A percentile compares a stretch with the other conserved stretches of the same genome.
These are phyloP conservation scores for Argentina anserina DNA, from an alignment of 306 rosid genomes.

Conservation along the genomic window DNA sequence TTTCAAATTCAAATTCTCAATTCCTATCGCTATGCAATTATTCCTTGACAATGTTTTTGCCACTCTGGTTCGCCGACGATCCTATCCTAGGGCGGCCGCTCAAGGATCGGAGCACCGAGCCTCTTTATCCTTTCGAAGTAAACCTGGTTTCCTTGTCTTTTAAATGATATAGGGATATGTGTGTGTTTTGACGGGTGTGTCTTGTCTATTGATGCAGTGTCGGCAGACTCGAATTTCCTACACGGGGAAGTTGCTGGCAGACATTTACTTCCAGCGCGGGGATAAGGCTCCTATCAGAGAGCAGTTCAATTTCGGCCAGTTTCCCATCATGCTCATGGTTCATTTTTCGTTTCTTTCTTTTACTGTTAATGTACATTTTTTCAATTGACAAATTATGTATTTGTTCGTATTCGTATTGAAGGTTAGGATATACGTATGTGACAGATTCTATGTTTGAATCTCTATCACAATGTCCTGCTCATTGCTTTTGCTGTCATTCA, in stretches of 20 bases:
- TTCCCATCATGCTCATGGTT: conserved; percentile 94
- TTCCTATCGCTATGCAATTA: too few species aligned
- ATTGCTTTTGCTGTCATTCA: too few species aligned
- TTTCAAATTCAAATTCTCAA: too few species aligned
- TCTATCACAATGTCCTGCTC: neutral
- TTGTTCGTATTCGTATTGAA: too few species aligned
- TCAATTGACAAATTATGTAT: too few species aligned
- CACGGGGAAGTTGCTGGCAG: conserved; percentile 54
- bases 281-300: conserved; percentile 43
- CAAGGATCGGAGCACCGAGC: neutral
- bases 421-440: too few species aligned
- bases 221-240: conserved; percentile 77
- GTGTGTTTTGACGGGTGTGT: neutral
- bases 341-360: neutral
- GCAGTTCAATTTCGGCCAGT: conserved; percentile 48
- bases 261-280: conserved; percentile 56
- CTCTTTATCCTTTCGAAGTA: neutral
- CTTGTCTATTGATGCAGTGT: conserved; percentile 51
- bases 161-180: neutral
- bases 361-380: neutral
- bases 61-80: conserved; percentile 1
- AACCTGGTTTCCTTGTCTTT: too few species aligned
- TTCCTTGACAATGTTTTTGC: neutral
- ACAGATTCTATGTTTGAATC: neutral
- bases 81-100: neutral